A percentile compares a stretch with the other conserved stretches of the same genome.
Evolutionary conservation across 2,329 filamentous ascomycete genomes (phyloP).

Genomic region (Whalleya microplaca): DNA sequence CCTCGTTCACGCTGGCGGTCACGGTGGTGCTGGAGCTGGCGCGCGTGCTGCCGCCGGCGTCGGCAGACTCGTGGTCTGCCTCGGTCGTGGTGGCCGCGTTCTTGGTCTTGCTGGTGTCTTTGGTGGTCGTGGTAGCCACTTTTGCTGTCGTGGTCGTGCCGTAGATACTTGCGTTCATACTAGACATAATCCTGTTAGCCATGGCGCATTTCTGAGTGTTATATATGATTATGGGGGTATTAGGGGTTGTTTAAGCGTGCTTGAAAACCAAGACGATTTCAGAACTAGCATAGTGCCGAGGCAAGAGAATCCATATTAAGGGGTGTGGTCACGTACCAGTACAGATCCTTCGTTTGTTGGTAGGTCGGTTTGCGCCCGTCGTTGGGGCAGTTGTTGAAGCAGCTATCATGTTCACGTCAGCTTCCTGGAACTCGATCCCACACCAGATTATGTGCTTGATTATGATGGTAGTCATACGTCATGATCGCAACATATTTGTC

Average conservation of each 20-base stretch:
- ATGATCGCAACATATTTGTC: constrained; percentile 55
- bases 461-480: constrained; percentile 42
- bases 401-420: constrained; percentile 40
- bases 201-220: neutral
- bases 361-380: constrained; percentile 38
- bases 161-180: constrained; percentile 36
- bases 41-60: constrained; percentile 2
- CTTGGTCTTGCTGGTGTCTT: constrained; percentile 7
- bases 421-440: neutral
- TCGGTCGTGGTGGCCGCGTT: constrained; percentile 10
- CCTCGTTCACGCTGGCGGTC: constrained; percentile 13
- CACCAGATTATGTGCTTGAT: constrained; percentile 4
- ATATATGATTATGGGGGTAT: neutral
- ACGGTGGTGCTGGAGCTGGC: neutral
- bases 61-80: neutral
- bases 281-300: no score
- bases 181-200: constrained; percentile 9
- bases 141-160: constrained; percentile 23
- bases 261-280: no score
- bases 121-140: constrained; percentile 8
- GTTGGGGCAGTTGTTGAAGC: constrained; percentile 67
- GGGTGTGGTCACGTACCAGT: constrained; percentile 31
- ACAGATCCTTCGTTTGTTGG: constrained; percentile 30
- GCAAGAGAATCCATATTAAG: no score
- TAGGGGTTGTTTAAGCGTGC: no score